These are phyloP conservation scores for Fusarium setosum DNA, from an alignment of 2,329 filamentous ascomycete genomes.

Conservation along the genomic window DNA sequence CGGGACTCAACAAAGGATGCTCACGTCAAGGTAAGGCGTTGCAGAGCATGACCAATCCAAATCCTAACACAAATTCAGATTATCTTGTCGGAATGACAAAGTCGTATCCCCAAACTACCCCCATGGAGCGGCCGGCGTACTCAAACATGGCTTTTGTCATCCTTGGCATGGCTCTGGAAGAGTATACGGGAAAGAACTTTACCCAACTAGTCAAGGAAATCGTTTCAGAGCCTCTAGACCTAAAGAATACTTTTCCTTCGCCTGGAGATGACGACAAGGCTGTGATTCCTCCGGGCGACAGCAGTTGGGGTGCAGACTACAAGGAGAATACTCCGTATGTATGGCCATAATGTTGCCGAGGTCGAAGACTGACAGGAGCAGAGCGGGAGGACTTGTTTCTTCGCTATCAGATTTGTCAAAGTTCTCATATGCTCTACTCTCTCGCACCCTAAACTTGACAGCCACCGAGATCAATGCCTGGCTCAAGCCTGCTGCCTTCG, in stretches of 20 bases:
- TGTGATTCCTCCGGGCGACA: conserved; percentile 48
- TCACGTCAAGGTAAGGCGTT: conserved; percentile 43
- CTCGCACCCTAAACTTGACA: conserved; percentile 40
- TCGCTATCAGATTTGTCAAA: conserved; percentile 47
- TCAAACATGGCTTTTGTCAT: conserved; percentile 55
- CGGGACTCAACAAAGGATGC: conserved; percentile 48
- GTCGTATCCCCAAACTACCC: conserved; percentile 44
- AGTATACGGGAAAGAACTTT: conserved; percentile 44
- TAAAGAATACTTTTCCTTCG: conserved; percentile 38
- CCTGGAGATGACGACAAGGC: conserved; percentile 46
- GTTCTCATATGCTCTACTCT: conserved; percentile 45
- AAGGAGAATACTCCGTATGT: conserved; percentile 48
- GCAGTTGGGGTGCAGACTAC: conserved; percentile 50
- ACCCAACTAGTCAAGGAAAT: conserved; percentile 38
- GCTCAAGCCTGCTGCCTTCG: conserved; percentile 49
- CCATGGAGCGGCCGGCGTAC: conserved; percentile 51
- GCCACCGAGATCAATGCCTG: conserved; percentile 43
- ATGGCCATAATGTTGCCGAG: fast-evolving
- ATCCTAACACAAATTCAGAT: conserved; percentile 36
- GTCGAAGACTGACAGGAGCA: conserved; percentile 15
- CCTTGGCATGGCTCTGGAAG: conserved; percentile 49
- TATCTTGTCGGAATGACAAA: conserved; percentile 46
- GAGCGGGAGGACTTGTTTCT: conserved; percentile 50
- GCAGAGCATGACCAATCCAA: fast-evolving
- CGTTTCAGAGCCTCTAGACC: conserved; percentile 23